These are phyloP conservation scores for Tricholoma bakamatsutake DNA, from an alignment of 768 basidiomycete genomes.

Conservation along the genomic window DNA sequence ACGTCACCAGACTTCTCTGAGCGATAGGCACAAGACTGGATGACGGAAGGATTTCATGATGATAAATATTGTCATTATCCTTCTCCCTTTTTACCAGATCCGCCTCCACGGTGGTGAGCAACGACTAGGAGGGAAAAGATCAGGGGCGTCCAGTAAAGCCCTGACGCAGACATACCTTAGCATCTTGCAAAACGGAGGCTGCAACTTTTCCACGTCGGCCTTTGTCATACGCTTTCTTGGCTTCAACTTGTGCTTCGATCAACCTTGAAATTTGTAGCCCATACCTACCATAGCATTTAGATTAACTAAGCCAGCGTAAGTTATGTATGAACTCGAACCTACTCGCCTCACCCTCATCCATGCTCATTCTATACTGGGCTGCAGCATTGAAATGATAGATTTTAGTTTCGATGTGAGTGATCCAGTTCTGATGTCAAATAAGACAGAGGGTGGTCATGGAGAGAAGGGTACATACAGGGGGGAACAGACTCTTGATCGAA, in stretches of 20 bases:
- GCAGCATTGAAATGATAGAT: slow-evolving; percentile 82
- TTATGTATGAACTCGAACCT: slow-evolving; percentile 35
- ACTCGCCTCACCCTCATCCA: slow-evolving; percentile 80
- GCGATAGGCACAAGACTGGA: slow-evolving; percentile 61
- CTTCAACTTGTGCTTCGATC: slow-evolving; percentile 54
- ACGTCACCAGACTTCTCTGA: slow-evolving; percentile 60
- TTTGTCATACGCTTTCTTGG: slow-evolving; percentile 64
- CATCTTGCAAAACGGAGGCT: slow-evolving; percentile 65
- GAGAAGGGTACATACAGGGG: slow-evolving; percentile 37
- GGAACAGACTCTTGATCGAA: slow-evolving; percentile 41
- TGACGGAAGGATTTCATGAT: slow-evolving; percentile 73
- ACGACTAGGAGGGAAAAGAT: slow-evolving; percentile 46
- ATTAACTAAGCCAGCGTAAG: background rate
- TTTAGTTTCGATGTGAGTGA: slow-evolving; percentile 79
- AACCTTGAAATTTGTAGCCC: slow-evolving; percentile 84
- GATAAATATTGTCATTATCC: slow-evolving; percentile 96
- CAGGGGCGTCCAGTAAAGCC: background rate
- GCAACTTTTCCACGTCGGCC: slow-evolving; percentile 61
- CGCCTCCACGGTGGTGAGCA: slow-evolving; percentile 65
- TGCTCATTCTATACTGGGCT: slow-evolving; percentile 80
- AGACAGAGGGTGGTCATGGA: background rate
- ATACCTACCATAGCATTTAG: slow-evolving; percentile 48
- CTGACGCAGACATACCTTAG: slow-evolving; percentile 48
- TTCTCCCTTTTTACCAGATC: slow-evolving; percentile 68
- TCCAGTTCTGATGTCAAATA: slow-evolving; percentile 53